Base-by-base conservation (phyloP, 176 grass and related monocot genomes). In the Zea luxurians region DNA sequence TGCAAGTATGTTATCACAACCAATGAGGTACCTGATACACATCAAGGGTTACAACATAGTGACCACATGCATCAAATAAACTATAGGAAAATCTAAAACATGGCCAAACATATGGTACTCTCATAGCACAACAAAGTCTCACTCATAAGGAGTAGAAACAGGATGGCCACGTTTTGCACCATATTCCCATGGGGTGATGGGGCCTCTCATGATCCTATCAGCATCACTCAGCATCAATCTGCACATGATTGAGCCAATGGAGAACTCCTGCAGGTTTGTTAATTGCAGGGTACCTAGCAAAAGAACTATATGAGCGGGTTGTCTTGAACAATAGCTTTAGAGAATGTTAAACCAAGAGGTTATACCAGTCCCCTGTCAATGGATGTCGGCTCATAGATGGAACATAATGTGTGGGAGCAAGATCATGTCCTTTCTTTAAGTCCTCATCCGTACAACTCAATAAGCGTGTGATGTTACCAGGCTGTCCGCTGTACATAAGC, bases 151-250 rank as follows among this genome's bases (percentile, higher is more conserved):
- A 81, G 92, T 90, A 71, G 96, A 99, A 92, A 99, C 96, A 61
- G 96, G 96, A 83, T 81, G 86, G 4, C 96, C 96, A 61, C 65
- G 87, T 80, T 84, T 79, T 78, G 92, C 92, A 82, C 96, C 96
- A 83, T 92, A 99, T 64, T 99, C 96, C 96, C 96, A 99, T 79
- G 92, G 92, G 18, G 88, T 99, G 79, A 99, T 99, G 74, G 96
- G 75, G 40, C 92, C 88, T 89, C 96, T 83, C 96, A 95, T 92
- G 72, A 99, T 95, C 96, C 92, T 99, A 81, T 99, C 96, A 83
- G 96, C 92, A 86, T 99, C 92, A 97, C 65, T 97, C 91, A 43
- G 94, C 94, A 90, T 97, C 91, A 48, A 87, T 90, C 53, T 90
- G 48, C 47, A 91, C 91, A 84, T 97, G 94, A 64, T 93, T 88